phyloP scores from a whole-genome alignment of 768 basidiomycete genomes.

The Leucocoprinus sp. region DNA sequence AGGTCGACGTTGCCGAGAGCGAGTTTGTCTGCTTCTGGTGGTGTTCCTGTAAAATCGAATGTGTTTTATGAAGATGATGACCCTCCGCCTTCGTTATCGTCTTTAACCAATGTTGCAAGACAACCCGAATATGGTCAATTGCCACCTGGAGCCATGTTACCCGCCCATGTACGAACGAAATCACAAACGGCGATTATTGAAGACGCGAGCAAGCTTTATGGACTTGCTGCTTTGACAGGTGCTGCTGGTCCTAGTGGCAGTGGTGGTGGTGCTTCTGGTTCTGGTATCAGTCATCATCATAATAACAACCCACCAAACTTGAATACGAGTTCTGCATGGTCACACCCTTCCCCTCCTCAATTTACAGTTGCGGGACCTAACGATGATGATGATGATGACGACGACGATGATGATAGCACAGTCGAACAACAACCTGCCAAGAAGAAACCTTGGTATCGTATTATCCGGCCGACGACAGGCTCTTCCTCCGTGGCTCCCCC shows the following conservation, averaged over 20 bases:
- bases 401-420: constrained; percentile 31
- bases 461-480: constrained; percentile 48
- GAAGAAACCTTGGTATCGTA: constrained; percentile 64
- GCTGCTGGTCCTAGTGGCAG: constrained; percentile 12
- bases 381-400: constrained; percentile 15
- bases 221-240: constrained; percentile 7
- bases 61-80: constrained; percentile 27
- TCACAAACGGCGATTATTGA: constrained; percentile 86
- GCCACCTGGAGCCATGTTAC: constrained; percentile 60
- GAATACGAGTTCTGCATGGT: constrained; percentile 3
- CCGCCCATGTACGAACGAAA: constrained; percentile 62
- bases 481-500: constrained; percentile 9
- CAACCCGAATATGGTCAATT: constrained; percentile 26
- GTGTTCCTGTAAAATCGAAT: not conserved
- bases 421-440: constrained; percentile 32
- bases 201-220: constrained; percentile 31
- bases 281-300: too few relatives aligned
- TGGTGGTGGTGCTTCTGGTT: constrained; percentile 14
- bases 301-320: constrained; percentile 17
- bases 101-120: constrained; percentile 33
- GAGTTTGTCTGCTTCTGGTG: not conserved
- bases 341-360: constrained; percentile 9
- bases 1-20: constrained; percentile 13
- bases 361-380: constrained; percentile 17
- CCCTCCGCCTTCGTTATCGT: constrained; percentile 38